A percentile compares a stretch with the other conserved stretches of the same genome.
Evolutionary conservation across 129 eudicot species (phyloP).

Genomic region (Solidago caesia): DNA sequence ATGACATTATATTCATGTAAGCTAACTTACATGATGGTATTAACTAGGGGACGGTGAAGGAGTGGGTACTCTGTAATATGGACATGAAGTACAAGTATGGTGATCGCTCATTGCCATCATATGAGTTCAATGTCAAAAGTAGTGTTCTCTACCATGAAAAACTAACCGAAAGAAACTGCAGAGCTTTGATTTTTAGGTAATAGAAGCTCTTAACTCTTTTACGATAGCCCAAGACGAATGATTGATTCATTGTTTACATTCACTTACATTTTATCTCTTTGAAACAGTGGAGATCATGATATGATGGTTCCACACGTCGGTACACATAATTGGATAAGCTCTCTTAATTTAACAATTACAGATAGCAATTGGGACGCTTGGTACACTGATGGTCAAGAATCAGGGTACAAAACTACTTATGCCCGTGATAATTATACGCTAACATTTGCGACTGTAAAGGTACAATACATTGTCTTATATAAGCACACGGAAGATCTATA

Average conservation of each 20-base stretch:
- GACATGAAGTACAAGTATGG: slow-evolving; percentile 26
- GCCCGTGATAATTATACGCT: slow-evolving; percentile 10
- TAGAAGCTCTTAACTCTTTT: neutral
- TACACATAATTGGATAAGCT: slow-evolving; percentile 20
- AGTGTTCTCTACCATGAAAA: slow-evolving; percentile 23
- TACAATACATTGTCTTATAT: neutral
- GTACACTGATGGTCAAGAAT: slow-evolving; percentile 16
- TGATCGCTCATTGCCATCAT: slow-evolving; percentile 3
- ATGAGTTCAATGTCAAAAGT: slow-evolving; percentile 16
- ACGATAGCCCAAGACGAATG: neutral
- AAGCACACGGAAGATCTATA: neutral
- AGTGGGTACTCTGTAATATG: slow-evolving; percentile 17
- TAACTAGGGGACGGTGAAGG: slow-evolving; percentile 20
- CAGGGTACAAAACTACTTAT: slow-evolving; percentile 12
- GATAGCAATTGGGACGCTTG: slow-evolving; percentile 28
- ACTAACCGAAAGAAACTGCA: slow-evolving; percentile 17
- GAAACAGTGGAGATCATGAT: slow-evolving; percentile 36
- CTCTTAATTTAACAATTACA: slow-evolving; percentile 19
- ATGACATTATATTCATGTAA: neutral
- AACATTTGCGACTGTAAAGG: slow-evolving; percentile 21
- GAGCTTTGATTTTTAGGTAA: slow-evolving; percentile 33
- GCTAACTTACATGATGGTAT: neutral
- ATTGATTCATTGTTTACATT: too few relatives aligned
- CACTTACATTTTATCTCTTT: neutral
- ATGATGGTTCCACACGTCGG: slow-evolving; percentile 28